Conservation (phyloP, 495 filamentous ascomycete species). For the Podospora tetraspora region DNA sequence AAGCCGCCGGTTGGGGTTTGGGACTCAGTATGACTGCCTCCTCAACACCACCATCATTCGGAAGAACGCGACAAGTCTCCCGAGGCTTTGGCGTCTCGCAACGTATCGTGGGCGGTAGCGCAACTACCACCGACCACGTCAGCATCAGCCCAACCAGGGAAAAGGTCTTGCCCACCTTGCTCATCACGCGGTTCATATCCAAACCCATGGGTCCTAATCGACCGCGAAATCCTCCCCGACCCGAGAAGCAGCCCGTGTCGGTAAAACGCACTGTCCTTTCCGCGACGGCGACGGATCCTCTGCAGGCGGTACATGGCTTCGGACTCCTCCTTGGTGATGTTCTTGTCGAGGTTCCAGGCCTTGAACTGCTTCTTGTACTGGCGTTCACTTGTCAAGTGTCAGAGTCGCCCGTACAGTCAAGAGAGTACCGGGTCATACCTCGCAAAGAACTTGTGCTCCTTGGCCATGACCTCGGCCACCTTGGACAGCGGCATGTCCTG, state of each 20-base stretch:
- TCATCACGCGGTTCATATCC: neutral
- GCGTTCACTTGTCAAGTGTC: slow-evolving; percentile 17
- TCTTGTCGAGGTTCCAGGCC: slow-evolving; percentile 27
- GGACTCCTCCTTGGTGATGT: slow-evolving; percentile 22
- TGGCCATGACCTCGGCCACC: slow-evolving; percentile 24
- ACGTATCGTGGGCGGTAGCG: neutral
- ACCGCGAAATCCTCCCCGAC: neutral
- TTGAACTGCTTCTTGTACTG: slow-evolving; percentile 29
- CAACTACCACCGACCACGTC: neutral
- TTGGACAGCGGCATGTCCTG: slow-evolving; percentile 15
- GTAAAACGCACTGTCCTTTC: slow-evolving; percentile 21
- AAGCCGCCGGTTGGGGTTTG: neutral
- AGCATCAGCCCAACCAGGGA: neutral
- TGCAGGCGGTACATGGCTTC: slow-evolving; percentile 23
- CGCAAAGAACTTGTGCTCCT: slow-evolving; percentile 17
- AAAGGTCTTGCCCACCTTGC: neutral
- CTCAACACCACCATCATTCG: neutral
- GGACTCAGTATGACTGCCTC: neutral
- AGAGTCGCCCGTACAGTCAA: neutral
- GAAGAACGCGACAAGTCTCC: neutral
- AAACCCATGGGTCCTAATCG: neutral
- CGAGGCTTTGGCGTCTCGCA: neutral
- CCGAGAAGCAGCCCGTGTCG: neutral
- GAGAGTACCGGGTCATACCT: slow-evolving; percentile 13
- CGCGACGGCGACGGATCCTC: slow-evolving; percentile 7